These are phyloP conservation scores for Phytophthora foliorum DNA, from an alignment of 352 stramenopile species.

Conservation along the genomic window DNA sequence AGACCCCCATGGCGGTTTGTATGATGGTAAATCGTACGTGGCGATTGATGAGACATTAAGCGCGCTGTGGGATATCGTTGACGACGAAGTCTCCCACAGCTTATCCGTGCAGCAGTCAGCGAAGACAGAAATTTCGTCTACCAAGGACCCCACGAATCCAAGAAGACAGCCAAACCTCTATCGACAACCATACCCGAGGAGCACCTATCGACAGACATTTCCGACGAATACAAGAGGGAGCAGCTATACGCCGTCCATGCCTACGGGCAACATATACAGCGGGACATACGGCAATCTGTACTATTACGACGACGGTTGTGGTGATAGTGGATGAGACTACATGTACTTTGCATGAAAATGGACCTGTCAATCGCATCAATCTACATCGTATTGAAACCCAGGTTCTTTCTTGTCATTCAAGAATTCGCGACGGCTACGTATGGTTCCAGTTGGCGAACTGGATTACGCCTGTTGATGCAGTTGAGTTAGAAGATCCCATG, in stretches of 20 bases:
- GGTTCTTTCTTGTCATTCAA: too few species aligned
- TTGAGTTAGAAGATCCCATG: constrained; percentile 14
- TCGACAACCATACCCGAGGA: background rate
- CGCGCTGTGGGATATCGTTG: background rate
- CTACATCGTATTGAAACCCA: too few species aligned
- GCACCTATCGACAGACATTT: background rate
- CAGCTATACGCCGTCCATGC: background rate
- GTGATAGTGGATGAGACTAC: background rate
- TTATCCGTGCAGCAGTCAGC: background rate
- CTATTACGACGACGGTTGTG: background rate
- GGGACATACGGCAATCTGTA: background rate
- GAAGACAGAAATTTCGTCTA: background rate
- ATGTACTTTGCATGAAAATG: too few species aligned
- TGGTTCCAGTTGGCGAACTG: too few species aligned
- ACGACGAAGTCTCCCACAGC: background rate
- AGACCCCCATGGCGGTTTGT: background rate
- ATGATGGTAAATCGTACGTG: background rate
- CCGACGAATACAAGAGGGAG: background rate
- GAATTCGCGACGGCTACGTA: too few species aligned
- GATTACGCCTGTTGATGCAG: constrained; percentile 21
- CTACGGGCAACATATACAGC: background rate
- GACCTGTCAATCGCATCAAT: too few species aligned
- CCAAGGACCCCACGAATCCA: background rate
- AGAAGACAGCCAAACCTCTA: background rate
- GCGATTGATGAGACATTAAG: background rate